Conservation (phyloP, 148 eudicot species). For the Dianthus caryophyllus region DNA sequence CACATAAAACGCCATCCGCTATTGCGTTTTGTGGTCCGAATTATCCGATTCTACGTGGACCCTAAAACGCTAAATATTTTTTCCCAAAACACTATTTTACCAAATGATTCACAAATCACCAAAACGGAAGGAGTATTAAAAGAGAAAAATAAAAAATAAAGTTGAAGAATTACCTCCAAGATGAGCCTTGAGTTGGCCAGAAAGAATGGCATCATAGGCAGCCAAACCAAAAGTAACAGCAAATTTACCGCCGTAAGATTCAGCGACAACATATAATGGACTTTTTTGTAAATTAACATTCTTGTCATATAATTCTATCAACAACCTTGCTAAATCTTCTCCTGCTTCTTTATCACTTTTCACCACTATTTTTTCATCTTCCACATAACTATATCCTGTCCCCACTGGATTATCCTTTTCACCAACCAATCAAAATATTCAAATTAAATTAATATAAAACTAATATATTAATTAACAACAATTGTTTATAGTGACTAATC, state of each 20-base stretch:
- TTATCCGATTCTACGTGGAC: too few species aligned
- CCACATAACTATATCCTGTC: constrained; percentile 87
- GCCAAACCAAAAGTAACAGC: constrained; percentile 77
- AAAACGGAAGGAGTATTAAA: too few species aligned
- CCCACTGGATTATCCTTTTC: constrained; percentile 95
- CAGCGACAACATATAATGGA: constrained; percentile 74
- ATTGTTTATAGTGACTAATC: too few species aligned
- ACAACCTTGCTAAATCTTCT: constrained; percentile 57
- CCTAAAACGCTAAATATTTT: too few species aligned
- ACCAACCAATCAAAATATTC: too few species aligned
- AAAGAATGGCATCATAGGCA: constrained; percentile 58
- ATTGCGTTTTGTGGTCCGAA: too few species aligned
- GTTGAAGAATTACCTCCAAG: constrained; percentile 55
- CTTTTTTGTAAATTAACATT: constrained; percentile 46
- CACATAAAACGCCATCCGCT: too few species aligned
- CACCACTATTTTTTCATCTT: constrained; percentile 50
- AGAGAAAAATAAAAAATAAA: too few species aligned
- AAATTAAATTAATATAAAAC: too few species aligned
- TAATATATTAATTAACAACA: too few species aligned
- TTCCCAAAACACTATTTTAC: too few species aligned
- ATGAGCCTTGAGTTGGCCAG: constrained; percentile 57
- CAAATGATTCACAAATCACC: too few species aligned
- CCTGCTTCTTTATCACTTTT: constrained; percentile 82
- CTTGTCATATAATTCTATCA: constrained; percentile 53
- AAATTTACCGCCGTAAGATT: constrained; percentile 94